Conservation (phyloP, 768 basidiomycete species). For the Glaciozyma martinii region DNA sequence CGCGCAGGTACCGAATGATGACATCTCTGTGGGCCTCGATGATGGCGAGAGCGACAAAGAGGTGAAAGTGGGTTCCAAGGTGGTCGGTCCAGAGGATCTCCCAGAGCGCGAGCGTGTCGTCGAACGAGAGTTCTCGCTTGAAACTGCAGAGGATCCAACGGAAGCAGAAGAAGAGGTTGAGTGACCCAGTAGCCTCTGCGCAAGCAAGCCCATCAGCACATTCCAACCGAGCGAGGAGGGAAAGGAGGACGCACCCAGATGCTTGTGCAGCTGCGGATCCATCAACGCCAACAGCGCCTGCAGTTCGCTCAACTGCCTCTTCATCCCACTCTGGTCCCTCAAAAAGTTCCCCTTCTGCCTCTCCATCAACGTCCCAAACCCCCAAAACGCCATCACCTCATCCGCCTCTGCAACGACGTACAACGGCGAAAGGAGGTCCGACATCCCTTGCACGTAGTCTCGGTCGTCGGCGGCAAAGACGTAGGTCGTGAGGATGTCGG, state of each 20-base stretch:
- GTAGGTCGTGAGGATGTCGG: slow-evolving; percentile 77
- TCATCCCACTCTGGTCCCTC: slow-evolving; percentile 96
- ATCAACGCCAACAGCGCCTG: slow-evolving; percentile 85
- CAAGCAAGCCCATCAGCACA: background rate
- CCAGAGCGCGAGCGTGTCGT: slow-evolving; percentile 83
- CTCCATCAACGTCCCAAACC: slow-evolving; percentile 86
- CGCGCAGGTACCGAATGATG: slow-evolving; percentile 85
- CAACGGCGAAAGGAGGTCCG: slow-evolving; percentile 84
- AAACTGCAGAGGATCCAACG: slow-evolving; percentile 50
- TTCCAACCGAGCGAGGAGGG: background rate
- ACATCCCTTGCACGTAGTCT: slow-evolving; percentile 99
- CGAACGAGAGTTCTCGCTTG: slow-evolving; percentile 86
- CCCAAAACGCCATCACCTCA: slow-evolving; percentile 90
- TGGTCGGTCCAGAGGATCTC: slow-evolving; percentile 68
- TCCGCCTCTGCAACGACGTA: slow-evolving; percentile 85
- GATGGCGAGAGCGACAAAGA: slow-evolving; percentile 61
- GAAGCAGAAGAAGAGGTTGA: slow-evolving; percentile 98
- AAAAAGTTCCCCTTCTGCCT: slow-evolving; percentile 95
- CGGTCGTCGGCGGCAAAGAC: slow-evolving; percentile 36
- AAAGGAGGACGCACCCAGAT: slow-evolving; percentile 39
- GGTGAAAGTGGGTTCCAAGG: background rate
- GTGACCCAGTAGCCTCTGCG: slow-evolving; percentile 65
- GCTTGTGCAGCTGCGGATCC: slow-evolving; percentile 91
- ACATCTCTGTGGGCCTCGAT: slow-evolving; percentile 92
- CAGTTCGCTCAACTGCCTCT: slow-evolving; percentile 75